These are phyloP conservation scores for Trichoderma afroharzianum DNA, from an alignment of 2,329 filamentous ascomycete species.

Conservation along the genomic window DNA sequence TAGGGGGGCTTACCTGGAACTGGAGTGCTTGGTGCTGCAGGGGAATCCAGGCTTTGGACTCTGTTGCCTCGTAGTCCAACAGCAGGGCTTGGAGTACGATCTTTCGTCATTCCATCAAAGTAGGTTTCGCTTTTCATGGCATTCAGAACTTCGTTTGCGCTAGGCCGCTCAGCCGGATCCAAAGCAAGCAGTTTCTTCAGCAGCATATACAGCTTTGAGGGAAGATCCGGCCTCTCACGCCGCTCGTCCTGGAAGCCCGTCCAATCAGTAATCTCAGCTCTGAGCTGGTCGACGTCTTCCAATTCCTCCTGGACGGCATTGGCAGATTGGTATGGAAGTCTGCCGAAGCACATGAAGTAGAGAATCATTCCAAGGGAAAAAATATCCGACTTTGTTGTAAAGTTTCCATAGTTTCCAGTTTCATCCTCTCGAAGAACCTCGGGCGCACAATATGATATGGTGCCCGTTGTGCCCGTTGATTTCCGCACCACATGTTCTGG, in stretches of 20 bases:
- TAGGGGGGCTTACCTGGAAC: constrained; percentile 37
- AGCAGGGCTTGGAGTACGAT: constrained; percentile 33
- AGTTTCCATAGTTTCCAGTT: constrained; percentile 78
- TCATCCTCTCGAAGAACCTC: constrained; percentile 75
- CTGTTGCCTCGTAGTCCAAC: constrained; percentile 43
- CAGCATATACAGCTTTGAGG: constrained; percentile 79
- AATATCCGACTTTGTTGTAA: constrained; percentile 96
- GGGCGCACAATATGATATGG: constrained; percentile 94
- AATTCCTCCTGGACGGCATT: constrained; percentile 86
- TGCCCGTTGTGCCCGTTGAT: constrained; percentile 90
- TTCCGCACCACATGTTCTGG: constrained; percentile 75
- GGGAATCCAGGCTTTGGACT: constrained; percentile 56
- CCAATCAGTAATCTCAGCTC: constrained; percentile 84
- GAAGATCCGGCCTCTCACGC: constrained; percentile 74
- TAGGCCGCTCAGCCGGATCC: constrained; percentile 72
- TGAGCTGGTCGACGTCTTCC: constrained; percentile 81
- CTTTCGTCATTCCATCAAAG: constrained; percentile 41
- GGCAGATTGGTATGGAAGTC: constrained; percentile 78
- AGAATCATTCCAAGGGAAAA: constrained; percentile 98
- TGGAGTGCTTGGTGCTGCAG: constrained; percentile 47
- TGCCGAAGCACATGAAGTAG: constrained; percentile 94
- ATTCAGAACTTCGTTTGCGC: constrained; percentile 77
- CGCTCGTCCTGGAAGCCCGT: constrained; percentile 77
- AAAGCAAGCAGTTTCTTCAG: constrained; percentile 77
- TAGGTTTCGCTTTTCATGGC: constrained; percentile 68